Base-by-base conservation (phyloP, 1,284 basidiomycete genomes). In the Tilletia indica region DNA sequence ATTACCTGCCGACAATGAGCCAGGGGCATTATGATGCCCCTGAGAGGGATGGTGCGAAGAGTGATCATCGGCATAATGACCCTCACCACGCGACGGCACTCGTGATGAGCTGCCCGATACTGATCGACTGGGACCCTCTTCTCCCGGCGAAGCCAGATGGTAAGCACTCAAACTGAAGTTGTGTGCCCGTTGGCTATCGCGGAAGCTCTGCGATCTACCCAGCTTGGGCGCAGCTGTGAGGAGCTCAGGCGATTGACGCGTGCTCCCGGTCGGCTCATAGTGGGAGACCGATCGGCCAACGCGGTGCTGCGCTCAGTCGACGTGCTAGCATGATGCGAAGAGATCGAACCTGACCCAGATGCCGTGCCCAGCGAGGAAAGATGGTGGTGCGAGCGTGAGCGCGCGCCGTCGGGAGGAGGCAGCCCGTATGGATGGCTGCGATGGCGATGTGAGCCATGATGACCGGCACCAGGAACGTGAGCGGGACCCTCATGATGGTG, bases 221-320 rank as follows among this genome's bases (percentile, higher is more conserved):
- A 68, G 48, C 45, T 68, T 48, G 11, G 48, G 51, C n/a, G 68
- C 31, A 4, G 16, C 36, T 49, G 66, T 42, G n/a, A 67, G n/a
- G 19, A 67, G 14, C 31, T 47, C 66, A 4, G 66, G 45, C 45
- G 66, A 67, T 4, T 49, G 66, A 6, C 66, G 42, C 45, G 42
- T 67, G 42, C 66, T 47, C 12, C 45, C 36, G 45, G 42, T 68
- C 78, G 73, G 71, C 75, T 38, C 71, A 71, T 39, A 69, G 39
- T 72, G 68, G 34, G 74, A 72, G 66, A 71, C 69, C 49, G 76
- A 76, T 42, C 74, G 67, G 39, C 39, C 42, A 42, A 48, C 36
- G 79, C 80, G 25, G 80, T 82, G 73, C 81, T 82, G 25, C 82
- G 74, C 74, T 83, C 81, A 63, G 77, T 77, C 49, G 76, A 79